Base-by-base conservation (phyloP, 805 yeast species). In the Teunomyces atbi region DNA sequence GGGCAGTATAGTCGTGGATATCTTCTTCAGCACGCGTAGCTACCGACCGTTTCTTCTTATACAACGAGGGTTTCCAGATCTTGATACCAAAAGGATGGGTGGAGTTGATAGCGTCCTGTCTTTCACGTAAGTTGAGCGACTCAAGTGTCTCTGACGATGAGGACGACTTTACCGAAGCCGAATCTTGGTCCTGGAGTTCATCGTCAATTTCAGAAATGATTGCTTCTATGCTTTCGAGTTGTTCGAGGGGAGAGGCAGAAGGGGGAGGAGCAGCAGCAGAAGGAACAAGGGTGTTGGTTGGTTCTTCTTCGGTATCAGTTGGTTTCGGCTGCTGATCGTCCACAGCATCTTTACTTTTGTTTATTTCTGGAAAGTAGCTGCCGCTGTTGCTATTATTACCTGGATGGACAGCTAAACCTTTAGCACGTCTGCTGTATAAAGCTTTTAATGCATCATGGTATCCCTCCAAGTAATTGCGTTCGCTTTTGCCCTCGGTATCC, bases 81-180 rank as follows among this genome's bases (percentile, higher is more conserved):
- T 96, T 85, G 39, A 94, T 92, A 76, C 99, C 99, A 59, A 94
- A 94, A 0, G 99, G 99, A 71, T 94, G 99, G 4, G 97, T 90
- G 44, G 87, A 83, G 61, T 94, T 94, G 61, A 94, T 94, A 15
- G 99, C 99, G 56, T 88, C 91, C 65, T 94, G 99, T 53, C 97
- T 82, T 55, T 91, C 96, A 49, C 94, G 76, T 45, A 92, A 74
- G 4, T 96, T 94, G 61, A 87, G 84, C 4, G 96, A 86, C 64
- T 92, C 97, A 21, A 80, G 61, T 0, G 96, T 82, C 1, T 77
- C 78, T 12, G 62, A 49, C 1, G 74, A 64, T 1, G 64, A 50
- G 1, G 64, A 44, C 2, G 74, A 63, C 21, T 52, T 41, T 2
- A 60, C 46, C 0, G 71, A 68, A 2, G 45, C 60, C 2, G 48